phyloP scores from a whole-genome alignment of 176 grass and related monocot genomes.

The Oryza officinalis region DNA sequence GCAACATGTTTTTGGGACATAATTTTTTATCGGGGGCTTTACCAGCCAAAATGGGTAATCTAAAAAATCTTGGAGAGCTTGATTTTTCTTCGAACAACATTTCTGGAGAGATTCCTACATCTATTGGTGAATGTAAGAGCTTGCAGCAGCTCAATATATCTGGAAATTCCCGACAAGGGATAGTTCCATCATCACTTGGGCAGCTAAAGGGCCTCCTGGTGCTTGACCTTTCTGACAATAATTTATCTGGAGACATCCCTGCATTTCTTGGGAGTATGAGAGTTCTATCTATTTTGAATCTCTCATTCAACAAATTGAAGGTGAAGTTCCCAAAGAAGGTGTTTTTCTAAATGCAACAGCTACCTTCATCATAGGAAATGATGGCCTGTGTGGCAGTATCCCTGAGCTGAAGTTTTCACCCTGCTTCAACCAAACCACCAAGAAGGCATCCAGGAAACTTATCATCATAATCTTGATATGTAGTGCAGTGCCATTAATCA shows the following conservation, averaged over 20 bases:
- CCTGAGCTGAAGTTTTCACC: conserved; percentile 11
- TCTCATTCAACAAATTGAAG: conserved; percentile 61
- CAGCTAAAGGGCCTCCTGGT: conserved; percentile 25
- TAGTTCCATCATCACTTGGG: conserved; percentile 33
- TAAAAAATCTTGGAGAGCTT: conserved; percentile 5
- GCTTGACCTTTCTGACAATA: conserved; percentile 43
- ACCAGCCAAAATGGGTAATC: too few relatives aligned
- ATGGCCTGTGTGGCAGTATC: conserved; percentile 36
- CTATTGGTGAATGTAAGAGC: conserved; percentile 17
- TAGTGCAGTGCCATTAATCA: neutral
- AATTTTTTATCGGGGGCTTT: too few relatives aligned
- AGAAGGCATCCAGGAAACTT: neutral
- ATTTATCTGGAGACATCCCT: conserved; percentile 43
- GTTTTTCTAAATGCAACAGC: conserved; percentile 41
- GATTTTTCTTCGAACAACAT: conserved; percentile 15
- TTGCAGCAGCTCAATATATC: conserved; percentile 42
- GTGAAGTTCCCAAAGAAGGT: conserved; percentile 40
- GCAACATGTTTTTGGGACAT: too few relatives aligned
- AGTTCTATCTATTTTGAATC: conserved; percentile 31
- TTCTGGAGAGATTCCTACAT: conserved; percentile 12
- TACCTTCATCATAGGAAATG: conserved; percentile 12
- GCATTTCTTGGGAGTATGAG: conserved; percentile 26
- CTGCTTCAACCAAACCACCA: neutral
- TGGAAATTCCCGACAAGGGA: conserved; percentile 40
- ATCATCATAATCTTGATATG: neutral